Base-by-base conservation (phyloP, 306 rosid genomes). In the Chamaecrista fasciculata region DNA sequence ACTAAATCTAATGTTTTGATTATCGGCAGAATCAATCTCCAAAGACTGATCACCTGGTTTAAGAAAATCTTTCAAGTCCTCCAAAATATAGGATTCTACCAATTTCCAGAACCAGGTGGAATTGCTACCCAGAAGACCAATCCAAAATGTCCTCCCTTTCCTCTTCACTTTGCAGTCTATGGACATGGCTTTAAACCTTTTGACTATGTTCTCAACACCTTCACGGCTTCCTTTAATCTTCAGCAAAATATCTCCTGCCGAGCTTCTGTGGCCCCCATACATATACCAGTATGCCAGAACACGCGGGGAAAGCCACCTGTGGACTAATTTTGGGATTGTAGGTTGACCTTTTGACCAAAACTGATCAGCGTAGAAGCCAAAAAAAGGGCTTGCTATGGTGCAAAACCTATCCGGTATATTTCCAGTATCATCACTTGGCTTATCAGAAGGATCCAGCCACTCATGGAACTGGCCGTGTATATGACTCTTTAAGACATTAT, bases 201-300 rank as follows among this genome's bases (percentile, higher is more conserved):
- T 80, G 67, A 83, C 85, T 70, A 93, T 81, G 82, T 75, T 88
- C 86, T 69, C 85, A 71, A 83, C 89, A 44, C 96, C 96, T 71
- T 86, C 97, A 40, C 47, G 87, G 66, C 80, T 83, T 71, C 98
- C 98, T 78, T 80, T 86, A 44, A 93, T 58, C 84, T 83, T 93
- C 55, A 93, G 78, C 55, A 90, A 79, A 70, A 93, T 77, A 66
- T 93, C 97, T 62, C 97, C 98, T 0, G 85, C 72, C 12, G 83
- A 81, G 72, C 80, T 80, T 73, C 82, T 83, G 69, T 74, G 74
- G 52, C 98, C 98, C 52, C 92, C 96, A 62, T 79, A 93, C 97
- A 93, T 93, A 69, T 83, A 93, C 98, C 98, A 93, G 82, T 85
- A 88, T 15, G 98, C 98, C 72, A 93, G 96, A 71, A 70, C 91